These are phyloP conservation scores for Penicillium palitans DNA, from an alignment of 2,329 filamentous ascomycete genomes.

Conservation along the genomic window DNA sequence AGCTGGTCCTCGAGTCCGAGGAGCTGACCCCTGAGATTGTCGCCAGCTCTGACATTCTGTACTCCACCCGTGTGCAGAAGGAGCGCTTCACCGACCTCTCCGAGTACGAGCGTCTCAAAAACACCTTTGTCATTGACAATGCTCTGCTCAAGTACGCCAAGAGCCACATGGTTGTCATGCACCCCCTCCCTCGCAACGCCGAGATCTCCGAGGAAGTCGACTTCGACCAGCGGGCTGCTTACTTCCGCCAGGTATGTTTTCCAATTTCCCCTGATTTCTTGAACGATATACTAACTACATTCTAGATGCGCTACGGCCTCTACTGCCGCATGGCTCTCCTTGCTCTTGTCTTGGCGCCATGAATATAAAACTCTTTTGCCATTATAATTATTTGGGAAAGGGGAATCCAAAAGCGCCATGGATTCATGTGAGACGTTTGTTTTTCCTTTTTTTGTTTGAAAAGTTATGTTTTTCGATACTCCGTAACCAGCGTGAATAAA, in stretches of 20 bases:
- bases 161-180: constrained; percentile 89
- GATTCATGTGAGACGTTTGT: constrained; percentile 25
- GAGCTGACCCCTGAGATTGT: constrained; percentile 84
- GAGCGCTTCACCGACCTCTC: constrained; percentile 83
- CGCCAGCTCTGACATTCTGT: constrained; percentile 83
- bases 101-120: constrained; percentile 84
- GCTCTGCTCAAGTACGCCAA: constrained; percentile 87
- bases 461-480: constrained; percentile 36
- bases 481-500: constrained; percentile 34
- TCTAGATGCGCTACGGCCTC: constrained; percentile 92
- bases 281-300: constrained; percentile 44
- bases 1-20: constrained; percentile 73
- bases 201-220: constrained; percentile 96
- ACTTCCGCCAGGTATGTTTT: constrained; percentile 92
- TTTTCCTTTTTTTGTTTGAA: constrained; percentile 28
- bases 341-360: constrained; percentile 78
- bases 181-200: constrained; percentile 88
- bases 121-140: constrained; percentile 87
- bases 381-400: constrained; percentile 20
- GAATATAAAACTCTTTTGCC: constrained; percentile 29
- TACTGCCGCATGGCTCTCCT: constrained; percentile 98
- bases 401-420: constrained; percentile 18
- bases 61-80: constrained; percentile 95
- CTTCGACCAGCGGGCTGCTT: constrained; percentile 93
- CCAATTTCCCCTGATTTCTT: not conserved